These are phyloP conservation scores for Conticribra weissflogii DNA, from an alignment of 108 stramenopile species.

Conservation along the genomic window DNA sequence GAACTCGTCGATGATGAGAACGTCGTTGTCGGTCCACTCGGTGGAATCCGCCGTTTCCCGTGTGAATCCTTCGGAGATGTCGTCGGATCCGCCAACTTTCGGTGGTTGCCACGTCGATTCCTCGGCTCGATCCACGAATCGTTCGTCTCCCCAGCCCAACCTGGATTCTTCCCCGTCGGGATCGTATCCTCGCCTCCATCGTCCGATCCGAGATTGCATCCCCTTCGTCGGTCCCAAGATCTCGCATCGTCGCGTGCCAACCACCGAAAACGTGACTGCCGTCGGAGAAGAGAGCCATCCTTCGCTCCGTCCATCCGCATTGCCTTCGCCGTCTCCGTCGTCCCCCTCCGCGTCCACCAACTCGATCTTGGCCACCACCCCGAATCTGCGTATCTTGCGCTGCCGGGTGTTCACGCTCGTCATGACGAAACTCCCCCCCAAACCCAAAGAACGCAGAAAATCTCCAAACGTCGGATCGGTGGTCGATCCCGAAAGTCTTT, in stretches of 20 bases:
- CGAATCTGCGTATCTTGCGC: conserved; percentile 56
- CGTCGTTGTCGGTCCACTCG: conserved; percentile 18
- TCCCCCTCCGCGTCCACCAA: conserved; percentile 47
- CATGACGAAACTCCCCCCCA: conserved; percentile 70
- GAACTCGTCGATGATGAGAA: conserved; percentile 21
- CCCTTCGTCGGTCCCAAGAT: conserved; percentile 23
- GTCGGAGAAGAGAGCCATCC: conserved; percentile 37
- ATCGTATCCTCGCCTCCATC: conserved; percentile 70
- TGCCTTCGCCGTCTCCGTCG: conserved; percentile 8
- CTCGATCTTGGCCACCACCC: conserved; percentile 52
- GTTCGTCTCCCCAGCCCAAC: conserved; percentile 68
- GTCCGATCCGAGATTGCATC: conserved; percentile 56
- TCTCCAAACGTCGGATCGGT: conserved; percentile 63
- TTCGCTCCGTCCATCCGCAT: not conserved
- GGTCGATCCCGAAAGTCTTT: conserved; percentile 56
- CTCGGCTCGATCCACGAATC: conserved; percentile 48
- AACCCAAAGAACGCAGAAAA: conserved; percentile 50
- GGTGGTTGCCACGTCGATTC: too few relatives aligned
- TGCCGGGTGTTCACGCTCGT: conserved; percentile 47
- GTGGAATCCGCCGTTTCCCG: not conserved
- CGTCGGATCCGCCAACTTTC: not conserved
- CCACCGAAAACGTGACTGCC: conserved; percentile 61
- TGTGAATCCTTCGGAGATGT: not conserved
- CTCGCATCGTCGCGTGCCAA: conserved; percentile 38
- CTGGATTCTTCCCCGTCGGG: conserved; percentile 68